Percentiles rank a stretch among this genome's conserved stretches.
These are phyloP conservation scores for Thielaviopsis euricoi DNA, from an alignment of 2,329 filamentous ascomycete species.

Conservation along the genomic window DNA sequence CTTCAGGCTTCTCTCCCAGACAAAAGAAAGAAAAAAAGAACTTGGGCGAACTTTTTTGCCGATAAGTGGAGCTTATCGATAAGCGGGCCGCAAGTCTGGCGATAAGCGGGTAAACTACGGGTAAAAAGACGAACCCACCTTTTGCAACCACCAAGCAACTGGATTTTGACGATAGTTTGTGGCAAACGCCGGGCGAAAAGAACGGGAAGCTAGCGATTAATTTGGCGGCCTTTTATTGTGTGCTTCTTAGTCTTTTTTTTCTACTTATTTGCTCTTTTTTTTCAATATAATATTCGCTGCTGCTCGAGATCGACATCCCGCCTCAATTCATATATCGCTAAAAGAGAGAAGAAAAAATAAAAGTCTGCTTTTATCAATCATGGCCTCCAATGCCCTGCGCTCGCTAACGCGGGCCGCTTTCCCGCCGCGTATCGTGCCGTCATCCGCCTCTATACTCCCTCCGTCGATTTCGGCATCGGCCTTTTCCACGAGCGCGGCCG, in stretches of 20 bases:
- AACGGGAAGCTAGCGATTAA: no score
- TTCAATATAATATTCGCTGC: no score
- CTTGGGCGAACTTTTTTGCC: conserved; percentile 9
- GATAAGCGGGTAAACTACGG: not conserved
- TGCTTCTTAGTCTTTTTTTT: no score
- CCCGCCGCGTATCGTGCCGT: conserved; percentile 14
- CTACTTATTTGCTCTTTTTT: no score
- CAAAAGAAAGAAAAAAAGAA: conserved; percentile 5
- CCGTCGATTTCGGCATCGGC: conserved; percentile 11
- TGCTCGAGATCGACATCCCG: no score
- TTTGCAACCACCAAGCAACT: not conserved
- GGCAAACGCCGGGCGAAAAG: not conserved
- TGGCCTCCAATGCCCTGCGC: conserved; percentile 27
- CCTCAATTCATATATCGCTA: no score
- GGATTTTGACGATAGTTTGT: conserved; percentile 4
- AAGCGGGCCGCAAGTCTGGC: not conserved
- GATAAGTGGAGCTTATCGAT: conserved; percentile 7
- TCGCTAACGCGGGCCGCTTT: conserved; percentile 24
- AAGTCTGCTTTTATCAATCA: conserved; percentile 13
- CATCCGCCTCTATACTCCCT: conserved; percentile 25
- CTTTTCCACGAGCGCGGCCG: conserved; percentile 14
- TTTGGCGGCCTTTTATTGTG: no score
- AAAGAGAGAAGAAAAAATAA: no score
- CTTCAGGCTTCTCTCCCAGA: not conserved
- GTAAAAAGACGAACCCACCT: not conserved